Conservation (phyloP, 176 grass and related monocot species). For the Musa troglodytarum region DNA sequence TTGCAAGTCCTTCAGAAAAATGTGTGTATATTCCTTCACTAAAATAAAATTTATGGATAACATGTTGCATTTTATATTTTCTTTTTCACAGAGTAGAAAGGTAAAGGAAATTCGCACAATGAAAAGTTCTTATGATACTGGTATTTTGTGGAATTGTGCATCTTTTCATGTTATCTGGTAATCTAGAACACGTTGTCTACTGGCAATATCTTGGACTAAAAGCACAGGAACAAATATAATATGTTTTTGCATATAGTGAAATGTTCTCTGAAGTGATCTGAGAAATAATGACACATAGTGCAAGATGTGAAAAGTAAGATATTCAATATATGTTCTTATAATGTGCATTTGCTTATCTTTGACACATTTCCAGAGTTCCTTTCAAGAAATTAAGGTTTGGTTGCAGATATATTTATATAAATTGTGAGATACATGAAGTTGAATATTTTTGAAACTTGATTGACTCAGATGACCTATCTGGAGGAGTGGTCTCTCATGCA, state of each 20-base stretch:
- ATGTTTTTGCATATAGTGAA: no score
- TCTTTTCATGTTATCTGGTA: no score
- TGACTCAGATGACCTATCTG: conserved; percentile 6
- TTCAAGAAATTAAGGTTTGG: neutral
- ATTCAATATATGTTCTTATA: neutral
- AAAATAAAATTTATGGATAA: neutral
- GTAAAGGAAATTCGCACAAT: neutral
- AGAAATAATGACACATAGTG: no score
- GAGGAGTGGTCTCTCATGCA: conserved; percentile 23
- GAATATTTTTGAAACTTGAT: conserved; percentile 7
- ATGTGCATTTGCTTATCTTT: neutral
- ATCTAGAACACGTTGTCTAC: no score
- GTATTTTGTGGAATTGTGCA: no score
- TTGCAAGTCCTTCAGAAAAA: neutral
- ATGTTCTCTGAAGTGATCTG: no score
- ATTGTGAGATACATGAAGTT: neutral
- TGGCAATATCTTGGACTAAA: no score
- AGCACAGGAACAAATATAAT: no score
- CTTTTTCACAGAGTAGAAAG: neutral
- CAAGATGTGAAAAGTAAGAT: no score
- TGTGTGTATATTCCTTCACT: neutral
- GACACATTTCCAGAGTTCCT: neutral
- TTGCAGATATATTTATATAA: neutral
- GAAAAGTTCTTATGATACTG: no score
- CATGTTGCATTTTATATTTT: neutral